Evolutionary conservation across 441 rosid species (phyloP).

Genomic region (Gossypium gossypioides): DNA sequence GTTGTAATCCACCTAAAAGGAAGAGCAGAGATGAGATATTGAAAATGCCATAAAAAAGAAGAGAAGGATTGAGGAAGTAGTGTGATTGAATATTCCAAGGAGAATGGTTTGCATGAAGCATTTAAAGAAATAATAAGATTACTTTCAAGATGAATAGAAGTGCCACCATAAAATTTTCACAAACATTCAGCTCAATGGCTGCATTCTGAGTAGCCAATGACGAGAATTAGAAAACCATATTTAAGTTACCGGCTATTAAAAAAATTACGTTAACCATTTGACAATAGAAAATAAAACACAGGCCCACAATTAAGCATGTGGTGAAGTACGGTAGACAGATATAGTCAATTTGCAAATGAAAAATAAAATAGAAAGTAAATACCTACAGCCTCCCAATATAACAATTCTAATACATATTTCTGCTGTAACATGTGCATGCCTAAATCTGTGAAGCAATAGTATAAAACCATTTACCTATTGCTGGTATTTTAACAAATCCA

Average conservation of each 20-base stretch:
- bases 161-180: neutral
- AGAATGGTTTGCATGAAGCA: neutral
- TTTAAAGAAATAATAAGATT: neutral
- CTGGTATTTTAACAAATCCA: conserved; percentile 1
- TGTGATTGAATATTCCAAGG: neutral
- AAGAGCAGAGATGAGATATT: conserved; percentile 7
- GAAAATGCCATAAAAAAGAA: conserved; percentile 7
- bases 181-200: neutral
- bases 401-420: neutral
- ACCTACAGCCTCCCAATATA: neutral
- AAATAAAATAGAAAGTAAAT: neutral
- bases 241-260: neutral
- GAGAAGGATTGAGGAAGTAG: neutral
- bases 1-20: conserved; percentile 72
- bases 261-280: neutral
- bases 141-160: neutral
- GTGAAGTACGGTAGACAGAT: neutral
- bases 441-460: neutral
- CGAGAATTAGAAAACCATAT: neutral
- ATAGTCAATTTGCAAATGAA: neutral
- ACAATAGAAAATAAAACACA: neutral
- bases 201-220: neutral
- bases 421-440: neutral
- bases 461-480: neutral
- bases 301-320: neutral